phyloP scores from a whole-genome alignment of 345 rosid genomes.

The Fremontodendron californicum region DNA sequence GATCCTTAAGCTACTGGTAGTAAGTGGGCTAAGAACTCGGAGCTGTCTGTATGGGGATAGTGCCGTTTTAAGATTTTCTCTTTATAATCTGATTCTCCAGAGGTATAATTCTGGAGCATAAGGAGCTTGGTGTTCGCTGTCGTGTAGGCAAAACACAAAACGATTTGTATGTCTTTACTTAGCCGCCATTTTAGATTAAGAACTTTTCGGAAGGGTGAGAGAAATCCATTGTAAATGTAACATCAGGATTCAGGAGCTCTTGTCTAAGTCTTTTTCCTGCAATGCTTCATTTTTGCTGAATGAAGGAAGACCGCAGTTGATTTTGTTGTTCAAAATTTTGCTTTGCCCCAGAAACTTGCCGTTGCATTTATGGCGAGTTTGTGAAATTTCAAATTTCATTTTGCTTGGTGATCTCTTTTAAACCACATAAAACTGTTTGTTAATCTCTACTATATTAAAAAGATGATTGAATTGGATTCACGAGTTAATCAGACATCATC shows the following conservation, averaged over 20 bases:
- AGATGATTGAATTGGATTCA: no score
- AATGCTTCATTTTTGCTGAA: slow-evolving; percentile 8
- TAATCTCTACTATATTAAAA: no score
- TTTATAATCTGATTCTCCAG: not conserved
- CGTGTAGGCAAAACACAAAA: not conserved
- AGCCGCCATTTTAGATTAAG: slow-evolving; percentile 8
- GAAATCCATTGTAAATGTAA: slow-evolving; percentile 35
- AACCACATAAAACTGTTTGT: no score
- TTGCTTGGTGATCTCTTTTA: no score
- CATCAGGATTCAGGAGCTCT: slow-evolving; percentile 14
- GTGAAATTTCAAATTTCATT: no score
- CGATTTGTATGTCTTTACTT: not conserved
- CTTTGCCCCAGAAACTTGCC: not conserved
- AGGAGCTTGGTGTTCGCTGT: not conserved
- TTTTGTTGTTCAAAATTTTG: not conserved
- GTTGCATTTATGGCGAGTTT: no score
- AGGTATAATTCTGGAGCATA: not conserved
- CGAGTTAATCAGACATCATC: no score
- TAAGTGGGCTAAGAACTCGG: no score
- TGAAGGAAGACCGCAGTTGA: slow-evolving; percentile 1
- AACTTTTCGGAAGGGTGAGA: slow-evolving; percentile 1
- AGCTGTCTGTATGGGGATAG: no score
- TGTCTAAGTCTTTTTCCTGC: not conserved
- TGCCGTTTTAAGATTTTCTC: not conserved
- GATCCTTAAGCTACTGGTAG: slow-evolving; percentile 38